phyloP scores from a whole-genome alignment of 177 flowering plant genomes.

The Vitis hybrid region DNA sequence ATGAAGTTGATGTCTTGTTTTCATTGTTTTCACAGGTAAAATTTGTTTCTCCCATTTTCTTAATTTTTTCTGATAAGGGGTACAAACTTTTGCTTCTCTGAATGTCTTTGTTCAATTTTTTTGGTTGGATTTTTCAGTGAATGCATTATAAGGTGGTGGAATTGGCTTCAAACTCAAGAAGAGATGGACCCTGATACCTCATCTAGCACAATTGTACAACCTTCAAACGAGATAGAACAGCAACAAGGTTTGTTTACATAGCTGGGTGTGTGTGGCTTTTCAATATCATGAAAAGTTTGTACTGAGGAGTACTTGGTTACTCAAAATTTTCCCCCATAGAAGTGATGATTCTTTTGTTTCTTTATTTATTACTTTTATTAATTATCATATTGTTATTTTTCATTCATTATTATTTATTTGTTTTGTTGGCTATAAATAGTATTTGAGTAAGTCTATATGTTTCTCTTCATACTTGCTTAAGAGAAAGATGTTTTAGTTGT shows the following conservation, averaged over 20 bases:
- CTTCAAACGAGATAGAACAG: slow-evolving; percentile 14
- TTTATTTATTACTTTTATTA: no score
- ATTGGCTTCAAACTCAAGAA: slow-evolving; percentile 61
- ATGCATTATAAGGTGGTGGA: slow-evolving; percentile 91
- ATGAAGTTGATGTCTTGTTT: slow-evolving; percentile 99
- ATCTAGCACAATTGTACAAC: slow-evolving; percentile 17
- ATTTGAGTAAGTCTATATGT: no score
- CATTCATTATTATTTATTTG: no score
- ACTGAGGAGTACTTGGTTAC: not conserved
- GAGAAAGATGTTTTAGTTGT: no score
- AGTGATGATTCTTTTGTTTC: no score
- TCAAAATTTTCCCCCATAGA: not conserved
- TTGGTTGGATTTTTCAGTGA: slow-evolving; percentile 38
- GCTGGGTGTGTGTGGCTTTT: not conserved
- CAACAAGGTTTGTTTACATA: slow-evolving; percentile 27
- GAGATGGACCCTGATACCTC: slow-evolving; percentile 17
- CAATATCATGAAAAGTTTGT: not conserved
- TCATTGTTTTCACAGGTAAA: slow-evolving; percentile 91
- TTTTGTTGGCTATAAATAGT: no score
- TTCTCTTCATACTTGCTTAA: no score
- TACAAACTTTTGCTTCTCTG: not conserved
- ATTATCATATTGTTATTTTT: no score
- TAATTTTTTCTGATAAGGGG: not conserved
- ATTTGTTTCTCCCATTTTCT: not conserved
- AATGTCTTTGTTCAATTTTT: not conserved